Evolutionary conservation across 2,329 filamentous ascomycete genomes (phyloP).

Genomic region (Bertia moriformis): DNA sequence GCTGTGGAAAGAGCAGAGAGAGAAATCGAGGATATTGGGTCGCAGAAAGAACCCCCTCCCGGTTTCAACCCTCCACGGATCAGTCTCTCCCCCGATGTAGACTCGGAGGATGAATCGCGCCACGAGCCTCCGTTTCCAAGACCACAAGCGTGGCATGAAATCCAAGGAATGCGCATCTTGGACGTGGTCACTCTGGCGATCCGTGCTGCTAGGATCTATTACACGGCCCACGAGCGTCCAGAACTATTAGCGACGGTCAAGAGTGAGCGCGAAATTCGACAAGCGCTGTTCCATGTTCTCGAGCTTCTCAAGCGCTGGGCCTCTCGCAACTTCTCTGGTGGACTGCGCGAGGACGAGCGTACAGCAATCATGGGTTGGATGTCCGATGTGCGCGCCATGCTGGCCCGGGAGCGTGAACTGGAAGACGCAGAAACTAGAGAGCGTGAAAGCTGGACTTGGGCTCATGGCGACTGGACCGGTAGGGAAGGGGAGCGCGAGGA

Average conservation of each 20-base stretch:
- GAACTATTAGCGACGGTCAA: slow-evolving; percentile 43
- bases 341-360: slow-evolving; percentile 38
- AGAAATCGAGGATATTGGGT: slow-evolving; percentile 27
- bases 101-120: background rate
- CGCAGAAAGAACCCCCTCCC: background rate
- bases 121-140: slow-evolving; percentile 2
- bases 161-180: slow-evolving; percentile 48
- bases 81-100: background rate
- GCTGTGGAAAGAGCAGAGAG: slow-evolving; percentile 42
- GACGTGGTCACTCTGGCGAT: slow-evolving; percentile 51
- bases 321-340: slow-evolving; percentile 43
- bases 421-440: slow-evolving; percentile 38
- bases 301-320: slow-evolving; percentile 50
- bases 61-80: background rate
- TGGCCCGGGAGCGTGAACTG: slow-evolving; percentile 37
- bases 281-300: slow-evolving; percentile 42
- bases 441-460: slow-evolving; percentile 42
- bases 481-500: slow-evolving; percentile 42
- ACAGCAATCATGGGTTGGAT: slow-evolving; percentile 40
- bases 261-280: slow-evolving; percentile 40
- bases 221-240: slow-evolving; percentile 45
- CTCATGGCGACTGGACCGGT: slow-evolving; percentile 39
- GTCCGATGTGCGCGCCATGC: slow-evolving; percentile 35
- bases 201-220: slow-evolving; percentile 49
- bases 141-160: slow-evolving; percentile 39